Conservation (phyloP, 805 yeast genomes). For the Candida rishiriensis region DNA sequence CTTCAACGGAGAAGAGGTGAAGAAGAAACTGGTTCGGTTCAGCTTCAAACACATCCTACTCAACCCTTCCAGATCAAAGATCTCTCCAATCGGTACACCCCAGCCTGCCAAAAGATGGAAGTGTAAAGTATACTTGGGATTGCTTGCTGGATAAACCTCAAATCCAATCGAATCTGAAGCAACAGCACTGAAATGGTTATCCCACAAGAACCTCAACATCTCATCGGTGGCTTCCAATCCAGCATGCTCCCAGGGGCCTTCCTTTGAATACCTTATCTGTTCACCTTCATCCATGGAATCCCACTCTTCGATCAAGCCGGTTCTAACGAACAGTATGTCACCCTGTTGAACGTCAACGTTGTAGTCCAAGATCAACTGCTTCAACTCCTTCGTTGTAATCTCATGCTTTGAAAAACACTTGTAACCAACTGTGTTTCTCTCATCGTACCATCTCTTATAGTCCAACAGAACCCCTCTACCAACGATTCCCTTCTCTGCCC, state of each 20-base stretch:
- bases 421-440: constrained; percentile 19
- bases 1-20: constrained; percentile 30
- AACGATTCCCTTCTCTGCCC: constrained; percentile 28
- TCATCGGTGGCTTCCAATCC: constrained; percentile 11
- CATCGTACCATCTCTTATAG: constrained; percentile 27
- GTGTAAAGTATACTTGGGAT: constrained; percentile 7
- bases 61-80: constrained; percentile 29
- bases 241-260: constrained; percentile 13
- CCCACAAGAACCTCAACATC: constrained; percentile 10
- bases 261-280: constrained; percentile 3
- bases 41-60: constrained; percentile 22
- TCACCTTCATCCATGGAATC: constrained; percentile 2
- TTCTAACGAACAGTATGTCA: constrained; percentile 28
- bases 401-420: constrained; percentile 21
- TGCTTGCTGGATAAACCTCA: constrained; percentile 10
- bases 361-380: constrained; percentile 18
- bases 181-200: constrained; percentile 12
- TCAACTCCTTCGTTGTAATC: constrained; percentile 20
- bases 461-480: constrained; percentile 32
- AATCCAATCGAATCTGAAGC: constrained; percentile 13
- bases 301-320: constrained; percentile 29
- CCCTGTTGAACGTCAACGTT: constrained; percentile 24
- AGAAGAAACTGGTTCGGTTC: constrained; percentile 27
- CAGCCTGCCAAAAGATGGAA: constrained; percentile 23
- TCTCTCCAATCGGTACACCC: constrained; percentile 33